These are phyloP conservation scores for Kazachstania viticola DNA, from an alignment of 805 yeast species.

Conservation along the genomic window DNA sequence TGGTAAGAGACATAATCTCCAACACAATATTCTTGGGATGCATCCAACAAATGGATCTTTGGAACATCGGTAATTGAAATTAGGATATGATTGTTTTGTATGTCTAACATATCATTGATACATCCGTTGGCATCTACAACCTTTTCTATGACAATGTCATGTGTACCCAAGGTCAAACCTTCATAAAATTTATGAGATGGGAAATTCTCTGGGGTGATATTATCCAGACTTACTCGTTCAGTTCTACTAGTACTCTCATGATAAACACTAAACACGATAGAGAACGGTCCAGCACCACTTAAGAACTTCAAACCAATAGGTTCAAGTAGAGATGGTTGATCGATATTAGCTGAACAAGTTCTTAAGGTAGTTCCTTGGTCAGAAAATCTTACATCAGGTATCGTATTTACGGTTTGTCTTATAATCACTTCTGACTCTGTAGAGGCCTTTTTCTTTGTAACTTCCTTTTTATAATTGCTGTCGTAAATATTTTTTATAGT, in stretches of 20 bases:
- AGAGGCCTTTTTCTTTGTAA: conserved; percentile 13
- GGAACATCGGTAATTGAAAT: conserved; percentile 72
- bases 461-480: conserved; percentile 38
- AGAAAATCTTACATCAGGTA: conserved; percentile 50
- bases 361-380: conserved; percentile 37
- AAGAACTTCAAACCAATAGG: conserved; percentile 44
- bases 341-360: conserved; percentile 35
- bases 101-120: conserved; percentile 32
- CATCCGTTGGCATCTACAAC: conserved; percentile 68
- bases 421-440: conserved; percentile 28
- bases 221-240: conserved; percentile 34
- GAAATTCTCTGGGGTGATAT: conserved; percentile 30
- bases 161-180: conserved; percentile 57
- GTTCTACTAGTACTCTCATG: conserved; percentile 49
- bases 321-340: conserved; percentile 27
- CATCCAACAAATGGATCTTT: conserved; percentile 37
- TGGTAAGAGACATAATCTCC: conserved; percentile 80
- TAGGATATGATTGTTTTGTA: conserved; percentile 29
- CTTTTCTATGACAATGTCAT: conserved; percentile 44
- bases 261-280: conserved; percentile 42
- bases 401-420: conserved; percentile 41
- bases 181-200: conserved; percentile 36
- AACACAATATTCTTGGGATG: conserved; percentile 59
- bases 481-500: conserved; percentile 55
- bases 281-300: conserved; percentile 51